Evolutionary conservation across 306 rosid species (phyloP).

Genomic region (Prunus mume): DNA sequence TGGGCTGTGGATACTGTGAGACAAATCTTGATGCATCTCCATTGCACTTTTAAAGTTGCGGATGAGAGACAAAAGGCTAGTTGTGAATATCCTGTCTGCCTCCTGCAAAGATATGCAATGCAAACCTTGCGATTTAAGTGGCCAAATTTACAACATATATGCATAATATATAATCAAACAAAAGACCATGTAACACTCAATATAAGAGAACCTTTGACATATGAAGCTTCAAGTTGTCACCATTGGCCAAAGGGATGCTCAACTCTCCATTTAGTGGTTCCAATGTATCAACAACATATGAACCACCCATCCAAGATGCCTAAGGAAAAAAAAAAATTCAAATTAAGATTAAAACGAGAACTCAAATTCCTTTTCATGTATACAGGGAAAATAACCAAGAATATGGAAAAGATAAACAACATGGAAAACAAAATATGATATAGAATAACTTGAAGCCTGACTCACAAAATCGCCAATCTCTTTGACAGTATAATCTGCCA

Average conservation of each 20-base stretch:
- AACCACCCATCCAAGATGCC: constrained; percentile 91
- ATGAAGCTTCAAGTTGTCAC: constrained; percentile 50
- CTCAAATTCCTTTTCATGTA: constrained; percentile 5
- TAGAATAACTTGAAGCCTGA: constrained; percentile 23
- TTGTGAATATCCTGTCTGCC: constrained; percentile 55
- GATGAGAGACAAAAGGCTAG: constrained; percentile 52
- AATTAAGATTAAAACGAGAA: neutral
- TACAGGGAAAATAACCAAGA: constrained; percentile 14
- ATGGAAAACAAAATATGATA: neutral
- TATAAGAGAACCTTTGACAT: constrained; percentile 63
- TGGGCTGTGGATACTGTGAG: constrained; percentile 41
- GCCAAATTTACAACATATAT: neutral
- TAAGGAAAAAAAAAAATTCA: constrained; percentile 21
- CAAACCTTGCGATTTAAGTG: neutral
- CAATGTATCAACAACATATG: constrained; percentile 51
- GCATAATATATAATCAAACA: neutral
- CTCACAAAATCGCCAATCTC: constrained; percentile 75
- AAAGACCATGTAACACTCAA: neutral
- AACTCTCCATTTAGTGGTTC: constrained; percentile 72
- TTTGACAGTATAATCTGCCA: constrained; percentile 45
- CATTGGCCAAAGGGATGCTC: constrained; percentile 58
- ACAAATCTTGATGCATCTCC: constrained; percentile 61
- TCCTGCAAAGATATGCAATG: constrained; percentile 42
- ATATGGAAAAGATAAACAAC: constrained; percentile 6
- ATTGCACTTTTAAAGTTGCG: constrained; percentile 62